Base-by-base conservation (phyloP, 2,329 filamentous ascomycete genomes). In the Aureobasidium sp. region DNA sequence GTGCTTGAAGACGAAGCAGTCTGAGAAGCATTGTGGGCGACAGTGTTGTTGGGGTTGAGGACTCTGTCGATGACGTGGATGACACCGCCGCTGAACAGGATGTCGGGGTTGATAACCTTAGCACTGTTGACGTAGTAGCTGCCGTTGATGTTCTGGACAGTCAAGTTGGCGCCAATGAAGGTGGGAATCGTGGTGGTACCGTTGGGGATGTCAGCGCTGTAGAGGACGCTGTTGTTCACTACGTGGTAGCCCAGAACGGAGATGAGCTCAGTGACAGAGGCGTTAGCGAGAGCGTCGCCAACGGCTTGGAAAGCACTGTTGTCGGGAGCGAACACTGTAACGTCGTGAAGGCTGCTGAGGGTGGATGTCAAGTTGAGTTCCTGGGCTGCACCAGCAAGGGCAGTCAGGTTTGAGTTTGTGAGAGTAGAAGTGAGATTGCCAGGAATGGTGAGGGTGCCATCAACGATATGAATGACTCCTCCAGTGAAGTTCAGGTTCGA, bases 281-380 rank as follows among this genome's bases (percentile, higher is more conserved):
- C 70, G 62, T 78, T 77, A 32, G 72, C 69, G 10, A 84, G 68
- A 3, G 79, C 74, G 54, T 78, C 82, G 61, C 80, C 83, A 47
- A 88, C 82, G 30, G 75, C 72, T 37, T 79, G 75, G 74, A 88
- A 85, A 13, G 85, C 85, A 1, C 74, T 74, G 69, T 87, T 85
- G 68, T 75, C 79, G 1, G 86, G 86, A 0, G 81, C 84, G 65
- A 89, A 88, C 64, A 89, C 77, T 61, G 86, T 89, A 41, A 88
- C 65, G 67, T 85, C 77, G 32, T 68, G 66, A 8, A 73, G 68
- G 13, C 64, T 66, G 63, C 78, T 72, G 36, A 85, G 68, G n/a
- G 75, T 71, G 3, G 73, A 66, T 25, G 75, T 64, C n/a, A 78
- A 68, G 64, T 74, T 67, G 29, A 76, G 73, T 3, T 68, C 66